Evolutionary conservation across 129 eudicot species (phyloP).

Genomic region (Tagetes patula): DNA sequence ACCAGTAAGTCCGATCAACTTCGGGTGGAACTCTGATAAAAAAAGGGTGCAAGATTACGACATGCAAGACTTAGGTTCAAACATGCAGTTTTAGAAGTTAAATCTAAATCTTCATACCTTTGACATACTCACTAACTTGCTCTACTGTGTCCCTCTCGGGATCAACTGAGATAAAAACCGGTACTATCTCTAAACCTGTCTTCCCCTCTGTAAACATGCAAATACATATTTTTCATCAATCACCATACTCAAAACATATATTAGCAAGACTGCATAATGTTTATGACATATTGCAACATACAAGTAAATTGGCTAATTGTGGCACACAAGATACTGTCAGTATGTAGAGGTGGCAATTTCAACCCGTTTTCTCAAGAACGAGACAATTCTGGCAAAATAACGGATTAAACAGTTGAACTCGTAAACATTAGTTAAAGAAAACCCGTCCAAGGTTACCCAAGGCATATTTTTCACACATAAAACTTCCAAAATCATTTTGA

Average conservation of each 20-base stretch:
- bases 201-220: constrained; percentile 56
- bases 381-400: background rate
- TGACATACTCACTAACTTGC: constrained; percentile 84
- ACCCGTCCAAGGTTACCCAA: background rate
- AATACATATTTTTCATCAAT: background rate
- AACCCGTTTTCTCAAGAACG: background rate
- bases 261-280: constrained; percentile 11
- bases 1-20: constrained; percentile 86
- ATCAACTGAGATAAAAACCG: constrained; percentile 91
- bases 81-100: background rate
- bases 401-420: background rate
- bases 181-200: constrained; percentile 75
- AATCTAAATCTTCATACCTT: constrained; percentile 48
- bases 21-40: constrained; percentile 90
- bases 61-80: background rate
- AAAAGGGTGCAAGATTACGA: background rate
- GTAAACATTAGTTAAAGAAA: background rate
- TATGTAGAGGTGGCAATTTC: background rate
- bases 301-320: background rate
- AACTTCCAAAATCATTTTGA: background rate
- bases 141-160: constrained; percentile 95
- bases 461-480: background rate
- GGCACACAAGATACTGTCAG: background rate
- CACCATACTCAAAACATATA: background rate
- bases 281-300: background rate